Percentiles rank a stretch among this genome's conserved stretches.
These are phyloP conservation scores for Larix kaempferi DNA, from an alignment of 75 land plant genomes.

Conservation along the genomic window DNA sequence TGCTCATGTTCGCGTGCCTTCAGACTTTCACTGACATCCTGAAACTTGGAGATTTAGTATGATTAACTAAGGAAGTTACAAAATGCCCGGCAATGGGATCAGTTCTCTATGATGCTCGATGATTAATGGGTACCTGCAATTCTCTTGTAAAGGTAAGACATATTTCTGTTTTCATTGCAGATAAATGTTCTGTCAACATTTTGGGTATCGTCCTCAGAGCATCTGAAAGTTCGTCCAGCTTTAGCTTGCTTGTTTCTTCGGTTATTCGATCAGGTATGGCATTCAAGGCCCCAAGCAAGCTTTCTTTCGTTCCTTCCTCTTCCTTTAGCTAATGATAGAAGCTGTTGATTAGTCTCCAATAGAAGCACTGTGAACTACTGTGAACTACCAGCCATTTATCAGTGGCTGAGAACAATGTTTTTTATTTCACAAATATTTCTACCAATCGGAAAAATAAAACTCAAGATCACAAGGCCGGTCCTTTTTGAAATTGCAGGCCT, in stretches of 20 bases:
- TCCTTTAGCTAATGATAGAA: conserved; percentile 40
- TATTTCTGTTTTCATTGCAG: conserved; percentile 25
- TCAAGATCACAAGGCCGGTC: too few species aligned
- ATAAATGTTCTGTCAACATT: conserved; percentile 16
- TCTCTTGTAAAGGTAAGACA: conserved; percentile 18
- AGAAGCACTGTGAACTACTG: not conserved
- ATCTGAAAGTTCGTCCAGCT: conserved; percentile 24
- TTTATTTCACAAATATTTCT: too few species aligned
- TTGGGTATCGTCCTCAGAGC: conserved; percentile 28
- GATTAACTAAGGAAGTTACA: not conserved
- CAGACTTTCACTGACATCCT: conserved; percentile 1
- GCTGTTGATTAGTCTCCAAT: not conserved
- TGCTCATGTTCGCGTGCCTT: not conserved
- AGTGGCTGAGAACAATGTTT: too few species aligned
- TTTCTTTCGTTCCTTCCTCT: conserved; percentile 44
- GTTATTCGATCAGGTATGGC: conserved; percentile 26
- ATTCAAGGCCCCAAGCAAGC: conserved; percentile 34
- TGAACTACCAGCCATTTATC: too few species aligned
- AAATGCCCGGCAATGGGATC: not conserved
- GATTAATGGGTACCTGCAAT: conserved; percentile 25
- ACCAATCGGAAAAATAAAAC: too few species aligned
- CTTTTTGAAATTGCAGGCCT: too few species aligned
- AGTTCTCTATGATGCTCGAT: not conserved
- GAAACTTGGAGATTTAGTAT: not conserved
- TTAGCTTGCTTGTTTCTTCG: conserved; percentile 17